phyloP scores from a whole-genome alignment of 1,284 basidiomycete genomes.

The Gymnopus androsaceus region DNA sequence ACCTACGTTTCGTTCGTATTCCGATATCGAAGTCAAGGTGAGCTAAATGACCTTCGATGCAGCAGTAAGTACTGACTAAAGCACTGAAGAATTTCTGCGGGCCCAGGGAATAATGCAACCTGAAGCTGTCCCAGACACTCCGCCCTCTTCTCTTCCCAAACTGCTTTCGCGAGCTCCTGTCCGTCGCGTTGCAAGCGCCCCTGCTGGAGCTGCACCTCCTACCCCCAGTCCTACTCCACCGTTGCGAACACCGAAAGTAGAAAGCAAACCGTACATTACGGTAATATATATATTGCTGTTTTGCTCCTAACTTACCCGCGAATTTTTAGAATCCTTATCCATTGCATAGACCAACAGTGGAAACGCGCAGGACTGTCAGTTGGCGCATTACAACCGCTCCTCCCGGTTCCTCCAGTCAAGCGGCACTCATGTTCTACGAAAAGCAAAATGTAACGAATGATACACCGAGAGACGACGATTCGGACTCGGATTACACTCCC shows the following conservation, averaged over 20 bases:
- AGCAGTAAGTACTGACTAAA: not conserved
- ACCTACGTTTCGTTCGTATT: conserved; percentile 63
- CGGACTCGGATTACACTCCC: not conserved
- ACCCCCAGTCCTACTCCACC: conserved; percentile 9
- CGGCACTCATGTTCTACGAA: conserved; percentile 1
- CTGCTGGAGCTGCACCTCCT: conserved; percentile 23
- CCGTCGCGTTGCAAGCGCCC: conserved; percentile 34
- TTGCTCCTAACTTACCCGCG: not conserved
- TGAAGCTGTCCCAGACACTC: conserved; percentile 15
- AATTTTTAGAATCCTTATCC: conserved; percentile 23
- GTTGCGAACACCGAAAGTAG: conserved; percentile 1
- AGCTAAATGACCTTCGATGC: conserved; percentile 12
- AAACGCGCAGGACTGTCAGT: conserved; percentile 32
- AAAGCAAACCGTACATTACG: conserved; percentile 14
- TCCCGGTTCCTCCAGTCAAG: conserved; percentile 11
- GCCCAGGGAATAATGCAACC: conserved; percentile 44
- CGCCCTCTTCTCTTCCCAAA: conserved; percentile 3
- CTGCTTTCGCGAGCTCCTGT: conserved; percentile 21
- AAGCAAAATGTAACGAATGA: not conserved
- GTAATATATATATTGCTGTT: not conserved
- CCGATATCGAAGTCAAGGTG: conserved; percentile 56
- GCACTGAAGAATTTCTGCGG: conserved; percentile 40
- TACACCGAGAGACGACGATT: no score
- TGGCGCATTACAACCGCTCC: conserved; percentile 18
- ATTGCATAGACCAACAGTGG: conserved; percentile 21